Evolutionary conservation across 192 early-diverging fungal species (phyloP).

Genomic region (Umbelopsis isabellina): DNA sequence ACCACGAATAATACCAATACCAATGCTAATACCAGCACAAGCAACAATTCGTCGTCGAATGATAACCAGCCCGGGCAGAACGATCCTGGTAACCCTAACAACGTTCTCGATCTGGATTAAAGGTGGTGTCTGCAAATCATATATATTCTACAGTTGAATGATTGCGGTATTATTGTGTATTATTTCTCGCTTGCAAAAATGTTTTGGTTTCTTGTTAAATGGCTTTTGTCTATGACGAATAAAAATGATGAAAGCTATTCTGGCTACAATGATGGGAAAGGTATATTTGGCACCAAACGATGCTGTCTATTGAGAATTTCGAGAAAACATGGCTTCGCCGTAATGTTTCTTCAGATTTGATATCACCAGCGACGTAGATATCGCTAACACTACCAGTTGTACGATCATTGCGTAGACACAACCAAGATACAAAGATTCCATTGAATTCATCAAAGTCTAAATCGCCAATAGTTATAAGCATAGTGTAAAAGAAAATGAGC

Average conservation of each 20-base stretch:
- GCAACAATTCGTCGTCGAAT: neutral
- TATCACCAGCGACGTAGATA: constrained; percentile 22
- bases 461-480: neutral
- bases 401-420: constrained; percentile 47
- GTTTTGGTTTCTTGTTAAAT: constrained; percentile 16
- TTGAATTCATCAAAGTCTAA: constrained; percentile 54
- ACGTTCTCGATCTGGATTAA: constrained; percentile 8
- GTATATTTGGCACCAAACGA: neutral
- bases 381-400: constrained; percentile 25
- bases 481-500: constrained; percentile 2
- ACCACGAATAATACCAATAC: constrained; percentile 9
- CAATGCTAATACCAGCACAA: neutral
- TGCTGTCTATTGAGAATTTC: neutral
- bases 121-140: neutral
- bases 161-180: neutral
- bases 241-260: neutral
- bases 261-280: neutral
- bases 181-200: neutral
- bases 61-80: neutral
- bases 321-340: neutral
- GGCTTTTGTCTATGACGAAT: constrained; percentile 6
- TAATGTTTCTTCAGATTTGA: constrained; percentile 15
- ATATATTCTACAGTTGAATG: neutral
- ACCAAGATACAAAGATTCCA: constrained; percentile 35
- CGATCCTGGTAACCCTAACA: neutral